A percentile compares a stretch with the other conserved stretches of the same genome.
These are phyloP conservation scores for Colletotrichum coccodes DNA, from an alignment of 2,329 filamentous ascomycete genomes.

Conservation along the genomic window DNA sequence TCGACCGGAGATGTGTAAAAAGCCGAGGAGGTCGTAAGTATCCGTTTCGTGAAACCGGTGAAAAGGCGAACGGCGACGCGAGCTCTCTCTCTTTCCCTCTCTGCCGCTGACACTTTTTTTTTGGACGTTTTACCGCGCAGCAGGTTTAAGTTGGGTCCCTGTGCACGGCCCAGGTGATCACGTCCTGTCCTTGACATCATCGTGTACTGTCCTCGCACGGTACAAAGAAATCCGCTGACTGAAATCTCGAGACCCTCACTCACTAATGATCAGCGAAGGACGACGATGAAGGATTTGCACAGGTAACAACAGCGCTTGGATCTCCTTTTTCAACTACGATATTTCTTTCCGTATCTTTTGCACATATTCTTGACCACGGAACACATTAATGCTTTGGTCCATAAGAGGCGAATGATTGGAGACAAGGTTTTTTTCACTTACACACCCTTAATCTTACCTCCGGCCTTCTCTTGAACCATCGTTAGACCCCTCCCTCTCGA, in stretches of 20 bases:
- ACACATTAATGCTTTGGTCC: neutral
- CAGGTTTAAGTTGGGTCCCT: constrained; percentile 8
- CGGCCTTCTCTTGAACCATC: constrained; percentile 8
- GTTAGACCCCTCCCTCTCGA: neutral
- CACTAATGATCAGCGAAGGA: neutral
- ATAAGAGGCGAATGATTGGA: neutral
- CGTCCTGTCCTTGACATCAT: constrained; percentile 21
- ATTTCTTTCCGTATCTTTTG: neutral
- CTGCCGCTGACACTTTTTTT: constrained; percentile 21
- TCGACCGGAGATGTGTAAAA: neutral
- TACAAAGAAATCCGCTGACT: constrained; percentile 1
- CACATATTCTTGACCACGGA: neutral
- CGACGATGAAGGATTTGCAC: neutral
- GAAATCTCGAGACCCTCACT: constrained; percentile 14
- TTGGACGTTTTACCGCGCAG: constrained; percentile 16
- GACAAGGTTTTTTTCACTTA: constrained; percentile 29
- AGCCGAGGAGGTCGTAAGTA: neutral
- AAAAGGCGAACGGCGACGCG: neutral
- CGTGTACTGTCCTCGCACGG: constrained; percentile 1
- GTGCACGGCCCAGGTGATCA: constrained; percentile 22
- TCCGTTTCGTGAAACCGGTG: neutral
- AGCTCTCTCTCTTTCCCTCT: constrained; percentile 2
- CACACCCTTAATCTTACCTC: constrained; percentile 20
- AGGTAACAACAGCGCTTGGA: neutral
- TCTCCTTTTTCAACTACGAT: neutral